Evolutionary conservation across 2,329 filamentous ascomycete species (phyloP), one percentile per base, ranked within the genome.

Genomic region (Helicocarpus griseus): DNA sequence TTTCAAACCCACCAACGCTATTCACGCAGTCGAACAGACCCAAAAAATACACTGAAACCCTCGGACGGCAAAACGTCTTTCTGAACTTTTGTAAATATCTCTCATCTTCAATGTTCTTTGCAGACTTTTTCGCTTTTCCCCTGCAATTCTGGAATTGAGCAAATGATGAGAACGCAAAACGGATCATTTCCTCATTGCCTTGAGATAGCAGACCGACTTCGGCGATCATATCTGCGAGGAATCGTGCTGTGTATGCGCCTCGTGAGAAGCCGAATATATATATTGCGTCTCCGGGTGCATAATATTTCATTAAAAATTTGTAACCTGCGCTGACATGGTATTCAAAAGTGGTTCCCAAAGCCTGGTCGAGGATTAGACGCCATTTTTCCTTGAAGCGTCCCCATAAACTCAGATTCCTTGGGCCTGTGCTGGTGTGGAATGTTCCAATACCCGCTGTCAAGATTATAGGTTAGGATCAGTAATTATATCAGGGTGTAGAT

Each of bases 11-110:
- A 5, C 60, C 58, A 6, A 79, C 75, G 2, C 72, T 76, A 58
- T 75, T 77, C 38, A 80, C 77, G 53, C 73, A 76, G 57, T 80
- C 77, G 66, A 76, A 79, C 38, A 79, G 68, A 1, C 77, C 77
- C 14, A 79, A 71, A 61, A 79, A 79, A 59, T 75, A 74, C 5
- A 78, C 70, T 40, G 55, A 52, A 47, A 77, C 73, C 39, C 72
- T 70, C 17, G 63, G 60, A 38, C 72, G 70, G 56, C 73, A 77
- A 53, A 78, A 77, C 0, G 74, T 77, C 22, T 67, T 66, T 45
- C 71, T 72, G 51, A 78, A 77, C 1, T 73, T 72, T 0, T 63
- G 61, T 53, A 76, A 68, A 55, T 60, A 62, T 14, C 53, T 44
- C 8, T 55, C 56, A 33, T 58, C 51, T 52, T 55, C 38, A 3